phyloP scores from a whole-genome alignment of 2,329 filamentous ascomycete species.

The Pseudocercospora eumusae region DNA sequence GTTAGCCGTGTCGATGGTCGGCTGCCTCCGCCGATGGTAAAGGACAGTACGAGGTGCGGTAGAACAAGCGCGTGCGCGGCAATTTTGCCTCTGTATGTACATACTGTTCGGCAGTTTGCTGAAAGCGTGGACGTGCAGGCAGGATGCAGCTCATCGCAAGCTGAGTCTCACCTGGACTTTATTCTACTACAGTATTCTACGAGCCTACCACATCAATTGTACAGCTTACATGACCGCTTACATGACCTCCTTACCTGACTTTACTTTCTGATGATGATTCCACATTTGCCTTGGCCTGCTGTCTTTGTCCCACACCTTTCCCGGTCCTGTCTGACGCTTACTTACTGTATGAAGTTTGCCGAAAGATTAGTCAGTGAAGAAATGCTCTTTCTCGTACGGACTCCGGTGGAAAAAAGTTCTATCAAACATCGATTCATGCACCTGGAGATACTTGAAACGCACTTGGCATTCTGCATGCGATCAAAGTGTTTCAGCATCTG shows the following conservation, averaged over 20 bases:
- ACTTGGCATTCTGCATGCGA: not conserved
- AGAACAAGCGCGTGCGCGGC: constrained; percentile 2
- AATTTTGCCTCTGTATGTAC: not conserved
- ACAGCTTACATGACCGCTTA: not conserved
- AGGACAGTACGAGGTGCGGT: constrained; percentile 2
- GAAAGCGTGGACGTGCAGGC: not conserved
- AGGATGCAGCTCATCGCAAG: not conserved
- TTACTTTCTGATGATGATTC: too few relatives aligned
- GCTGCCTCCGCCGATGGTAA: not conserved
- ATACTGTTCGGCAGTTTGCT: constrained; percentile 5
- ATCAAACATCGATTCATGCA: not conserved
- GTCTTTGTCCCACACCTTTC: not conserved
- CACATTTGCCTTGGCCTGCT: not conserved
- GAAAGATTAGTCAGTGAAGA: too few relatives aligned
- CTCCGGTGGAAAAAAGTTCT: too few relatives aligned
- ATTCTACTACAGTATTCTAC: too few relatives aligned
- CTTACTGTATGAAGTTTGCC: too few relatives aligned
- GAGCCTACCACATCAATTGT: not conserved
- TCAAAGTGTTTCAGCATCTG: constrained; percentile 14
- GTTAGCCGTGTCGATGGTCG: not conserved
- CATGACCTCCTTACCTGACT: too few relatives aligned
- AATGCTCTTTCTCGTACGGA: not conserved
- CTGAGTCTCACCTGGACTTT: not conserved
- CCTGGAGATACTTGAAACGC: constrained; percentile 12
- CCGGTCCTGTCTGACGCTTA: not conserved